Evolutionary conservation across 768 basidiomycete genomes (phyloP), one percentile per base, ranked within the genome.

Genomic region (Tricholoma sp.): DNA sequence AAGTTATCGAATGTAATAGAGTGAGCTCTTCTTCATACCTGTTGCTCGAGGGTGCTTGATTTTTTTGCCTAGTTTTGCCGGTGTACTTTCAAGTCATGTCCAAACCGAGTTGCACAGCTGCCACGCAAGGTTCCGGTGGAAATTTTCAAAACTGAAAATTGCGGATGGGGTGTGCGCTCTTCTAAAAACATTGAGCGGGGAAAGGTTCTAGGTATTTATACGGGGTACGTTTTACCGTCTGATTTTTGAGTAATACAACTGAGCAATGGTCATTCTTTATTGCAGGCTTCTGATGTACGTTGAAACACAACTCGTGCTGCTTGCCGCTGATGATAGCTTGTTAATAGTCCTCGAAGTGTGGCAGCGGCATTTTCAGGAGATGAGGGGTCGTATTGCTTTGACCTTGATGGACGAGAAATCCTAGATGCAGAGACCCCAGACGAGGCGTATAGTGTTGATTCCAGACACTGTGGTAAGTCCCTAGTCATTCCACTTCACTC

Each of bases 81-180:
- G 6, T 87, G 85, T 56, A 39, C 8, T 60, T n/a, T n/a, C n/a
- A n/a, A n/a, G n/a, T n/a, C 52, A 3, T 89, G 87, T 60, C 68
- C 61, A 2, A 89, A 88, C 61, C 81, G 86, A 18, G 80, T 87
- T 6, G 81, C 80, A 2, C 88, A 89, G 58, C 68, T 58, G 28
- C 80, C 85, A 6, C 77, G 88, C 28, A 71, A 81, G 45, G 59
- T 83, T 10, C 73, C 79, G 2, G 73, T 89, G 8, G 81, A 88
- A 59, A 67, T 89, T n/a, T 88, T 88, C 75, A 81, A 85, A 59
- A 89, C 87, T 0, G 36, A 53, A 4, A 63, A 70, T 17, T 72
- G 78, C 54, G 88, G 88, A 3, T 89, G 86, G 87, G 87, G 88
- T 6, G 85, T 79, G 2, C 74, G 85, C n/a, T 67, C 81, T 0